Evolutionary conservation across 768 basidiomycete genomes (phyloP), one percentile per base, ranked within the genome.

Genomic region (Leccinum truebloodii): DNA sequence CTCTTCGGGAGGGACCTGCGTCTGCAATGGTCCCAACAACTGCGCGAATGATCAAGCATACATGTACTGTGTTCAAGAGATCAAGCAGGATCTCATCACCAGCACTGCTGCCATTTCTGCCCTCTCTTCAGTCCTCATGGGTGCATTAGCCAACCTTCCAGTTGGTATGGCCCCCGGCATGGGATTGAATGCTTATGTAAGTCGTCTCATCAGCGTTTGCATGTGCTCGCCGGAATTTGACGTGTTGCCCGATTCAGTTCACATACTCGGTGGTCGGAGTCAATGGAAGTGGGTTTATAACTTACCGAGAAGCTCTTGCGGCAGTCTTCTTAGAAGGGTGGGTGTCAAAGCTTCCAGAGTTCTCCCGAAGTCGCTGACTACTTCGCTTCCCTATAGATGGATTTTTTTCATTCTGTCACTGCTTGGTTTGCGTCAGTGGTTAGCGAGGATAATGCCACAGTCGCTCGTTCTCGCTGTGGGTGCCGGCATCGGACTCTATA

Each of bases 311-410:
- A 75, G 93, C 92, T 0, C 80, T 94, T 20, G 85, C 87, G 14
- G 93, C 93, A 24, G 89, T 94, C 49, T 95, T 94, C 74, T 77
- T 95, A 63, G 93, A 94, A 79, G 93, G 91, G 87, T 90, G 64
- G 22, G 84, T 71, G 8, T 53, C 37, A 20, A 44, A 44, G 28
- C 57, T 62, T n/a, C 30, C 26, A 6, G 32, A 52, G n/a, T 26
- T 52, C 44, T 56, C 4, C 24, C 26, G 12, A n/a, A 20, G 30
- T n/a, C 41, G 49, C 55, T 46, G 34, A 57, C 54, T 28, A 2
- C 24, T 58, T 34, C 18, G 30, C 41, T 57, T 41, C 20, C 28
- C 20, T 6, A 1, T 54, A 90, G 91, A 30, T 90, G 92, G 89
- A 73, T 94, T 12, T 94, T 95, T 79, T 82, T 94, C 63, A 64